These are phyloP conservation scores for Plasmodium inui DNA, from an alignment of 169 alveolate genomes.

Conservation along the genomic window DNA sequence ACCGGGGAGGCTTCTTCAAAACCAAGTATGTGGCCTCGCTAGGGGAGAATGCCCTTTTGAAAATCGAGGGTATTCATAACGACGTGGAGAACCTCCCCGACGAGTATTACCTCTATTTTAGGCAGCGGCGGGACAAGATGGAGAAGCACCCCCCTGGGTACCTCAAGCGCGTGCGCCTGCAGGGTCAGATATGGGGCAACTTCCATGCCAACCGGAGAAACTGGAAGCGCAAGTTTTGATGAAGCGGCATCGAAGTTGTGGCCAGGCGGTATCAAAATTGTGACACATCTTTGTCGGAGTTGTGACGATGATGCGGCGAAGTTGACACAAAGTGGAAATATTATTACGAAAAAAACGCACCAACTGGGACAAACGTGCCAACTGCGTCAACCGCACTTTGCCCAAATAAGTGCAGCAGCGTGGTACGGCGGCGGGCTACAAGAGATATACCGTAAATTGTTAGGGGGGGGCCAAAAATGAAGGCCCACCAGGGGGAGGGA, in stretches of 20 bases:
- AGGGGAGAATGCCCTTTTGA: slow-evolving; percentile 29
- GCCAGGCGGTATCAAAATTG: background rate
- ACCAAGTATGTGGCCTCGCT: slow-evolving; percentile 60
- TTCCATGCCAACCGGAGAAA: slow-evolving; percentile 63
- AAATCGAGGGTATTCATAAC: slow-evolving; percentile 45
- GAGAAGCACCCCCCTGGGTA: slow-evolving; percentile 73
- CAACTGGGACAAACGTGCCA: background rate
- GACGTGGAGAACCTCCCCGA: slow-evolving; percentile 40
- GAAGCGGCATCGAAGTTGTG: background rate
- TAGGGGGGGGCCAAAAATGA: background rate
- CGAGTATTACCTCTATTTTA: slow-evolving; percentile 61
- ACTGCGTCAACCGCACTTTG: background rate
- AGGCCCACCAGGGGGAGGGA: background rate
- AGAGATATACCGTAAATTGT: background rate
- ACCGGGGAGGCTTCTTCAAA: slow-evolving; percentile 62
- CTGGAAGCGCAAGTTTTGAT: slow-evolving; percentile 61
- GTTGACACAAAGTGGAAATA: background rate
- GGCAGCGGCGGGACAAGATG: slow-evolving; percentile 62
- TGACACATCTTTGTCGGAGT: background rate
- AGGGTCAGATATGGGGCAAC: slow-evolving; percentile 74
- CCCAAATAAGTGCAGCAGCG: background rate
- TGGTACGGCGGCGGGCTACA: background rate
- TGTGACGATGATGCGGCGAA: background rate
- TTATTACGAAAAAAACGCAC: background rate
- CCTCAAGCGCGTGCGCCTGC: slow-evolving; percentile 59